These are phyloP conservation scores for Apiotrichum mycotoxinovorans DNA, from an alignment of 1,284 basidiomycete genomes.

Conservation along the genomic window DNA sequence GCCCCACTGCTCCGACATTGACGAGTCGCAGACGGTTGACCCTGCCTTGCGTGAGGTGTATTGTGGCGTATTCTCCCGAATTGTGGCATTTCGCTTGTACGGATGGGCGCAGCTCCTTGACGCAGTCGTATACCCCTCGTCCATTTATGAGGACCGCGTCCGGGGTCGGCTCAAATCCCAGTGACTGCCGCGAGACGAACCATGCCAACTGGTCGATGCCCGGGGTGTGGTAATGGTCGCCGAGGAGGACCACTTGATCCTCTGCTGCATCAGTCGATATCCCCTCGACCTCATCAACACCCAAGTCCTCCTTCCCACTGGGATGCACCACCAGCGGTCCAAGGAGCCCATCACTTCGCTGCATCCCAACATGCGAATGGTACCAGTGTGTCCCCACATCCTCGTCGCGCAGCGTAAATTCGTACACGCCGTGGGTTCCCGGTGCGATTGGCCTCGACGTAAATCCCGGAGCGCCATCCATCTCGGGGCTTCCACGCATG, in stretches of 20 bases:
- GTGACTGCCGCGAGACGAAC: not conserved
- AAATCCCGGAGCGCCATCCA: conserved; percentile 32
- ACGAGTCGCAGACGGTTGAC: conserved; percentile 20
- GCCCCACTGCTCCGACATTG: conserved; percentile 13
- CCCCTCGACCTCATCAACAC: not conserved
- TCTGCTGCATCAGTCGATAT: no score
- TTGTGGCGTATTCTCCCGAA: not conserved
- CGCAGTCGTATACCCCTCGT: not conserved
- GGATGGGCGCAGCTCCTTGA: not conserved
- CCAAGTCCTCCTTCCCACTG: no score
- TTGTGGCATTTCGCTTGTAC: not conserved
- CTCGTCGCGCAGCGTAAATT: conserved; percentile 14
- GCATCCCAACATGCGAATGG: conserved; percentile 32
- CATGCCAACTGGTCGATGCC: not conserved
- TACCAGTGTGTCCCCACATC: conserved; percentile 36
- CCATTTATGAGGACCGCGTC: not conserved
- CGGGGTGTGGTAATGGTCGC: conserved; percentile 21
- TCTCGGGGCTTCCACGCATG: conserved; percentile 10
- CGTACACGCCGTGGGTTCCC: conserved; percentile 54
- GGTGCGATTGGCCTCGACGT: conserved; percentile 55
- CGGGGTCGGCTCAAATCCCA: not conserved
- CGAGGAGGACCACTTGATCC: conserved; percentile 21
- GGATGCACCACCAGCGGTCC: conserved; percentile 30
- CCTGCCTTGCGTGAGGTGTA: conserved; percentile 2
- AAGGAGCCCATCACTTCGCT: conserved; percentile 28